Base-by-base conservation (phyloP, 208 protist genomes). In the Leishmania mexicana region DNA sequence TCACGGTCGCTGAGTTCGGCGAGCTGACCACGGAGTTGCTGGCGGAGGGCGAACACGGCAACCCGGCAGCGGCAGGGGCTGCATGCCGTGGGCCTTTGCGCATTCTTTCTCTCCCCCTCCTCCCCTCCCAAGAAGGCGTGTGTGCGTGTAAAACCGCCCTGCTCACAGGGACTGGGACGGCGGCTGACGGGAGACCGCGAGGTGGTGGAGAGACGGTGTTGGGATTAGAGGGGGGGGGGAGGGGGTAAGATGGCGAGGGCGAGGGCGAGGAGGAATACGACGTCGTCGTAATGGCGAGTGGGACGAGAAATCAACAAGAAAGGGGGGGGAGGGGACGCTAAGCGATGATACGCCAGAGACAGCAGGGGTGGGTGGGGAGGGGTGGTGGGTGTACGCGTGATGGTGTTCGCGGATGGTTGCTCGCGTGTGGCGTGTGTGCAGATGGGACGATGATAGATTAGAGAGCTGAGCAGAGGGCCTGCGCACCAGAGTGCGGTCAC, bases 11-110 rank as follows among this genome's bases (percentile, higher is more conserved):
- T 2, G 78, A 76, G 64, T 75, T 58, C n/a, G 73, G 78, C 3
- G 83, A 79, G 73, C 38, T 64, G 45, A 79, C 71, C 5, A 76
- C 19, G 49, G 35, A 45, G 28, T 79, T 75, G 71, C 74, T 85
- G 54, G 81, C 79, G 45, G 85, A 71, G 35, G 76, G 45, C n/a
- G 74, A 58, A 49, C 80, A 67, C 53, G 51, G 51, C 40, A 31
- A 53, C 54, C 40, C 38, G 21, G 38, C 74, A 57, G 74, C 38
- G 35, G 31, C 79, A 21, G 76, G 13, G 74, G 35, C 68, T 13
- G 54, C 68, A 38, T 70, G 51, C 10, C 47, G 81, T 47, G 73
- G 45, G 2, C 53, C 57, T 10, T n/a, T 57, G 2, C 64, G 65
- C 75, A 76, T 81, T 28, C 10, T 42, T n/a, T 42, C 2, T 10